Base-by-base conservation (phyloP, 108 stramenopile species). In the Skeletonema grethae region DNA sequence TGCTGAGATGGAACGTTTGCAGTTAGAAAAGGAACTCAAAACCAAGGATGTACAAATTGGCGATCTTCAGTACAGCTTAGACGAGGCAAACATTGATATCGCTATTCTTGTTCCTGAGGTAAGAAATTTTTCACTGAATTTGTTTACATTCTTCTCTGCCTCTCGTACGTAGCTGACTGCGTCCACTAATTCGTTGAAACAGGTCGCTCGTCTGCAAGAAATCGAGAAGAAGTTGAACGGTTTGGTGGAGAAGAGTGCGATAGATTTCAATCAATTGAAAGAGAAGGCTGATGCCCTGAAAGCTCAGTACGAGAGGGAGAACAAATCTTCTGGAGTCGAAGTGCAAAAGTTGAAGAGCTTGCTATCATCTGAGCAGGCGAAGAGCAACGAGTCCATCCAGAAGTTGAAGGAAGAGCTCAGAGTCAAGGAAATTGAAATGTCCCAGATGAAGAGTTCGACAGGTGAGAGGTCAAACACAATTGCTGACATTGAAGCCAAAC, bases 71-170 rank as follows among this genome's bases (percentile, higher is more conserved):
- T 56, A 66, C 32, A 60, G 48, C 11, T 71, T 68, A 16, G 36
- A 61, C 10, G 56, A 68, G 56, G 67, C 71, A 48, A 68, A 72
- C 60, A 71, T 68, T 43, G 78, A 79, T 63, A 61, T 79, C 0
- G 64, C 64, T 63, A 38, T 61, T 32, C 78, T 79, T 48, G 71
- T 79, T 63, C 78, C 78, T 15, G 78, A 72, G 55, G 68, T 69
- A 43, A 59, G 57, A 4, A 1, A 8, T 13, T 6, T 10, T 5
- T 24, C 50, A 7, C 20, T 53, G 36, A 0, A 36, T 13, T 28
- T 38, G 18, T 34, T 6, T 69, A 8, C 38, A 7, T 67, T 67
- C 4, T 18, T n/a, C 7, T 29, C n/a, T 28, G 32, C 9, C 56
- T 22, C 39, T 32, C 29, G 16, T 20, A 29, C 24, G 2, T 43